Percentiles rank a stretch among this genome's conserved stretches.
Evolutionary conservation across 768 basidiomycete species (phyloP).

Genomic region (Suillus brevipes): DNA sequence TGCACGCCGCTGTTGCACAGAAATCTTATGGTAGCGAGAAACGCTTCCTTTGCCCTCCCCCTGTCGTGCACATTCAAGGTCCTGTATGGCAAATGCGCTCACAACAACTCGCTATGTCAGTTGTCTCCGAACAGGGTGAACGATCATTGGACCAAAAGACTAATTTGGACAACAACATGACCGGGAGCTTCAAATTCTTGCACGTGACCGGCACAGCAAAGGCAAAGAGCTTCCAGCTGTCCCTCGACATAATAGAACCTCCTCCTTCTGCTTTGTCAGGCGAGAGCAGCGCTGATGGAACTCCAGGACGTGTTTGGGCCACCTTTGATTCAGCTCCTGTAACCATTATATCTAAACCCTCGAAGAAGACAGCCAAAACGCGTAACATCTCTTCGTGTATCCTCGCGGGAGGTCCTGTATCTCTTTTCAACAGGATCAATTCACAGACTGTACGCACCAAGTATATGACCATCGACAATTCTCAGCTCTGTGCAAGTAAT

Average conservation of each 20-base stretch:
- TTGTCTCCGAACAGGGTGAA: constrained; percentile 81
- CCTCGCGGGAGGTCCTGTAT: constrained; percentile 84
- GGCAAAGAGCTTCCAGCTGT: constrained; percentile 85
- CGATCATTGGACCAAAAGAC: constrained; percentile 85
- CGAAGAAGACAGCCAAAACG: constrained; percentile 95
- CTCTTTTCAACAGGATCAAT: constrained; percentile 95
- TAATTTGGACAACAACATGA: constrained; percentile 79
- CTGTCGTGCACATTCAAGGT: constrained; percentile 89
- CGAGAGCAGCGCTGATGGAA: constrained; percentile 32
- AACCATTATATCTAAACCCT: constrained; percentile 94
- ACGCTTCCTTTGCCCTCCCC: constrained; percentile 91
- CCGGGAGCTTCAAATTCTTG: constrained; percentile 87
- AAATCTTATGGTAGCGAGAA: constrained; percentile 97
- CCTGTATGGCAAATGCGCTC: constrained; percentile 82
- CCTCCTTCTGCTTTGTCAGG: constrained; percentile 49
- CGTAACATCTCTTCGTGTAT: constrained; percentile 91
- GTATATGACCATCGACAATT: constrained; percentile 92
- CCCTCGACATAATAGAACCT: constrained; percentile 82
- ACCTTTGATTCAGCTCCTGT: constrained; percentile 91
- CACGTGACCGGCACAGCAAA: constrained; percentile 89
- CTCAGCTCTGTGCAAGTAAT: constrained; percentile 84
- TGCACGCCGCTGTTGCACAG: constrained; percentile 92
- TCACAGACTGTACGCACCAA: constrained; percentile 96
- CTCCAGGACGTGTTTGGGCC: constrained; percentile 78
- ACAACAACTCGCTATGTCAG: constrained; percentile 82